Evolutionary conservation across 2,329 filamentous ascomycete genomes (phyloP).

Genomic region (Orbilia quercus): DNA sequence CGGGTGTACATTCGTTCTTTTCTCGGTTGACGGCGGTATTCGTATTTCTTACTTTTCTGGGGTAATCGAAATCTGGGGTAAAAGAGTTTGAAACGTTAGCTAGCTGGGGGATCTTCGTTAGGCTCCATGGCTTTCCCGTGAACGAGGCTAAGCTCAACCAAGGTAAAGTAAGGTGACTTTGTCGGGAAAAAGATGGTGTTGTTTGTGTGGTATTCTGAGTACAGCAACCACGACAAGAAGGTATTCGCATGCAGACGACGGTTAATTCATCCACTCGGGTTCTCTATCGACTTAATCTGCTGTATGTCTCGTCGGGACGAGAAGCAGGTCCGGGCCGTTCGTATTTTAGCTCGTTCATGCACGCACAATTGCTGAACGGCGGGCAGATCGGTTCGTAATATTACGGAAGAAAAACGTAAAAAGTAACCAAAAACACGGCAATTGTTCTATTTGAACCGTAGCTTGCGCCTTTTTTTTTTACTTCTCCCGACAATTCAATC

Average conservation of each 20-base stretch:
- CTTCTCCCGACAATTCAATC: constrained; percentile 14
- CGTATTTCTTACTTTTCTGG: constrained; percentile 12
- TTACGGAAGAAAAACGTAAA: constrained; percentile 44
- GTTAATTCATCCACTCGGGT: constrained; percentile 11
- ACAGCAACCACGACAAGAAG: too few relatives aligned
- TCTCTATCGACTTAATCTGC: background rate
- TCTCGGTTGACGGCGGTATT: constrained; percentile 28
- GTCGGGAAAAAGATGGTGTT: constrained; percentile 16
- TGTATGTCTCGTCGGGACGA: constrained; percentile 10
- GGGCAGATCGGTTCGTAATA: too few relatives aligned
- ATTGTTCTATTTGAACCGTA: constrained; percentile 21
- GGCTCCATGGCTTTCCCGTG: background rate
- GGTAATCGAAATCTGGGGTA: too few relatives aligned
- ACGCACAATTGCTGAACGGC: too few relatives aligned
- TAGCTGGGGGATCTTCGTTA: too few relatives aligned
- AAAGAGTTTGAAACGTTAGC: too few relatives aligned
- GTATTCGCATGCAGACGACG: background rate
- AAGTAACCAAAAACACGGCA: background rate
- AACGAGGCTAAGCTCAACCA: constrained; percentile 17
- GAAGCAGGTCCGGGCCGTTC: constrained; percentile 34
- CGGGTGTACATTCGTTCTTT: background rate
- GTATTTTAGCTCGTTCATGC: too few relatives aligned
- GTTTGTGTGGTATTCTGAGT: constrained; percentile 50
- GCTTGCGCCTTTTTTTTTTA: constrained; percentile 37
- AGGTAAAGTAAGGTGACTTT: background rate